Evolutionary conservation across 1,284 basidiomycete genomes (phyloP).

Genomic region (Anthracocystis panici-leucophaei): DNA sequence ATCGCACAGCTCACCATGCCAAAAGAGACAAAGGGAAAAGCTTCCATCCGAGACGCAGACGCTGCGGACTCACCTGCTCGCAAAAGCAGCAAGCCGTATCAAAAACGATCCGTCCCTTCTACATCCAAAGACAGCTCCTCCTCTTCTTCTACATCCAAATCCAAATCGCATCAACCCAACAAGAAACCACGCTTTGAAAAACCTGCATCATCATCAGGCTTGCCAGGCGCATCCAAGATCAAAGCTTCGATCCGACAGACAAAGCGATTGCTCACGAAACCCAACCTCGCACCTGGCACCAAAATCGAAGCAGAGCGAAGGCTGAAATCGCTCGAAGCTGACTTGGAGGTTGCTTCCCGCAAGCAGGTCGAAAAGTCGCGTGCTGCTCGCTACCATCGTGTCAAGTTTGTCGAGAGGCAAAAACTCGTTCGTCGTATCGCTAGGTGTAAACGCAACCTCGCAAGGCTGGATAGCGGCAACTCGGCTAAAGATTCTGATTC

Average conservation of each 20-base stretch:
- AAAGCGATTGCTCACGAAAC: constrained; percentile 53
- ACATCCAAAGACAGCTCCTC: constrained; percentile 3
- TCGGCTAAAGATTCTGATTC: constrained; percentile 16
- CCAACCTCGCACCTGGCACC: constrained; percentile 52
- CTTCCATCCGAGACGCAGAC: constrained; percentile 12
- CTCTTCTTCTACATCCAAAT: constrained; percentile 15
- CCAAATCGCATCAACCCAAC: constrained; percentile 15
- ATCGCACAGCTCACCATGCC: constrained; percentile 14
- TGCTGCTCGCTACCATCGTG: constrained; percentile 45
- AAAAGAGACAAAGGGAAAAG: constrained; percentile 31
- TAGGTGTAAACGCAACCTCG: constrained; percentile 32
- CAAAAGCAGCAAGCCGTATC: constrained; percentile 12
- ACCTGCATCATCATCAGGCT: constrained; percentile 13
- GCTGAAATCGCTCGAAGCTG: constrained; percentile 48
- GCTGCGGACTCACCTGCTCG: constrained; percentile 5
- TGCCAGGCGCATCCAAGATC: constrained; percentile 51
- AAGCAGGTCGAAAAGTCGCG: constrained; percentile 43
- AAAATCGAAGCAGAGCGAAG: constrained; percentile 60
- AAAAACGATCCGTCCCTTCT: constrained; percentile 21
- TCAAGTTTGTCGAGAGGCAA: constrained; percentile 57
- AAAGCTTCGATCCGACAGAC: constrained; percentile 57
- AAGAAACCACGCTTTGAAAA: constrained; percentile 40
- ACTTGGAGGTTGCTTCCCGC: constrained; percentile 36
- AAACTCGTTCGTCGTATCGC: constrained; percentile 42
- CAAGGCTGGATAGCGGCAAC: constrained; percentile 9